Base-by-base conservation (phyloP, 1,284 basidiomycete genomes). In the Cutaneotrichosporon cyanovorans region DNA sequence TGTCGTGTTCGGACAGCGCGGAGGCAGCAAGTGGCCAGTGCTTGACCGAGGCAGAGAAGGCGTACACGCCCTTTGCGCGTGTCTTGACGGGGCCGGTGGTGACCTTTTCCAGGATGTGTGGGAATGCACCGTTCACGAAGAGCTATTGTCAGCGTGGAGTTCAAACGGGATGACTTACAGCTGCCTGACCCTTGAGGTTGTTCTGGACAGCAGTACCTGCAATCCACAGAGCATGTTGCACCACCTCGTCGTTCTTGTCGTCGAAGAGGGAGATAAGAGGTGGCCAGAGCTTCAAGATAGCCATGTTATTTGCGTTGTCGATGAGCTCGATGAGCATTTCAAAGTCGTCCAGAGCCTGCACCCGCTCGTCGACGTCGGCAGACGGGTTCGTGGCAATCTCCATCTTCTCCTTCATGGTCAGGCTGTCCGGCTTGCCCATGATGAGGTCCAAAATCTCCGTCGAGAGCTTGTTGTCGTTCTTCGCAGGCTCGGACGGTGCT, bases 301-400 rank as follows among this genome's bases (percentile, higher is more conserved):
- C 80, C 42, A 98, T 77, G 73, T 97, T 83, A 66, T 91, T 96
- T 3, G 93, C 92, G 68, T 98, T 98, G 65, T 98, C 93, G 48
- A 98, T 89, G 38, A 81, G 79, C 68, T 97, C 91, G 55, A 96
- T 79, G 21, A 97, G 76, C 90, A 97, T 90, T 73, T 98, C 95
- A 45, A 97, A 78, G 66, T 97, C 82, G 72, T 98, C 93, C 59
- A 97, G 75, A 0, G 93, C 91, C 16, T 78, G 74, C 40, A 89
- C 74, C 25, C 89, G 72, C 16, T 81, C 80, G 35, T 84, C 82
- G 48, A 87, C 80, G 22, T 74, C 70, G 34, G 75, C 75, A 20
- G 63, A 73, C 25, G 75, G 72, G 63, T 93, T 84, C n/a, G 79
- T 63, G 2, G 88, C 87, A 43, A 81, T 71, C 3, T 76, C 76